A percentile compares a stretch with the other conserved stretches of the same genome.
phyloP scores from a whole-genome alignment of 2,329 filamentous ascomycete species.

The Bipolaris victoriae region DNA sequence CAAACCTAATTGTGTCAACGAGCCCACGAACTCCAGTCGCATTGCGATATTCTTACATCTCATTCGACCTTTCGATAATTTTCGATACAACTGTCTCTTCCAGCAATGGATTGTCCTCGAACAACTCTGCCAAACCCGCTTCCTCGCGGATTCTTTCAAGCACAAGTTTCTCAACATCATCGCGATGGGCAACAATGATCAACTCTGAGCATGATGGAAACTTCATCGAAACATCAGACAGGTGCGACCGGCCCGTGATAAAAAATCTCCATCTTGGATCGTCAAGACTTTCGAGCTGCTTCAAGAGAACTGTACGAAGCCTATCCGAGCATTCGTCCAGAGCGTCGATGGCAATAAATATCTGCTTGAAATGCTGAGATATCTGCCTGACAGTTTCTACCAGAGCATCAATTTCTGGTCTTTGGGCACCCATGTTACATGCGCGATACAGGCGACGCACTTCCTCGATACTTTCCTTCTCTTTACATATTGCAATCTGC shows the following conservation, averaged over 20 bases:
- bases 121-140: neutral
- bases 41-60: neutral
- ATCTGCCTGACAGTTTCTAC: neutral
- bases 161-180: neutral
- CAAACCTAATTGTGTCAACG: neutral
- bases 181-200: neutral
- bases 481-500: neutral
- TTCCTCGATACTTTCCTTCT: neutral
- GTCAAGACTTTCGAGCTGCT: neutral
- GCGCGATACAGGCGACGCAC: neutral
- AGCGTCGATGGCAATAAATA: neutral
- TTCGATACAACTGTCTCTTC: neutral
- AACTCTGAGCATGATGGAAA: neutral
- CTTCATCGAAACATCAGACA: neutral
- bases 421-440: neutral
- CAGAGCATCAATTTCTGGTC: neutral
- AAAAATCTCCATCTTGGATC: neutral
- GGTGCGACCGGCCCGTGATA: neutral
- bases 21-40: neutral
- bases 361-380: neutral
- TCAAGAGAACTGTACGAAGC: neutral
- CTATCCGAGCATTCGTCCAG: neutral
- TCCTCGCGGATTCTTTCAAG: neutral
- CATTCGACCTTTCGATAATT: neutral
- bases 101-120: neutral